Evolutionary conservation across 78 protist genomes (phyloP), one percentile per base, ranked within the genome.

Genomic region (Speleostelium caveatum): DNA sequence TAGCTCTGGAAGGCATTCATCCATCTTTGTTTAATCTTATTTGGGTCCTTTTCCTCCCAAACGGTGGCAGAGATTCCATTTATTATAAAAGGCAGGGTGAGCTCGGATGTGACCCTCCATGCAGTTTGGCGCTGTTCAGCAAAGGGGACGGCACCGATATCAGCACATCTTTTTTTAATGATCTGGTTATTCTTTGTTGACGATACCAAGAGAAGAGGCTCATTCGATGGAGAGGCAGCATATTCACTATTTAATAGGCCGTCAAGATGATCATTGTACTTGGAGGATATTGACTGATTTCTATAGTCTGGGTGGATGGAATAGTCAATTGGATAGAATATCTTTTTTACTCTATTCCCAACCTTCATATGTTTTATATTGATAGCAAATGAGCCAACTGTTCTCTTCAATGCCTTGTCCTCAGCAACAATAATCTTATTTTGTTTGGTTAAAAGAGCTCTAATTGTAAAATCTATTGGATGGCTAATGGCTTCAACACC

Each of bases 71-170:
- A n/a, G n/a, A n/a, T n/a, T n/a, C n/a, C n/a, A n/a, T n/a, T n/a
- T n/a, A n/a, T n/a, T n/a, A n/a, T n/a, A n/a, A n/a, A n/a, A 1
- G 39, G 61, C 2, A 73, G 39, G 51, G 63, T 41, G 17, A 56
- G 33, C 3, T 22, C 4, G 14, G 6, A 32, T 2, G 51, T 65
- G 21, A 30, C 12, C 17, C 24, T n/a, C 79, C 79, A 73, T 12
- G 79, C 79, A 56, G 35, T 36, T 33, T 73, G 79, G 41, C 12
- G 12, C 56, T 73, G 79, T 61, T 73, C 79, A 73, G 49, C 51
- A 38, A 24, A 56, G 28, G n/a, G 32, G 3, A 5, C 16, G 49
- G 32, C 6, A 32, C 45, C 79, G 36, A 73, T 35, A 19, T 56
- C 26, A 12, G 33, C 65, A 24, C n/a, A 22, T 2, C 33, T 14